phyloP scores from a whole-genome alignment of 176 grass and related monocot genomes.

The Eremochloa ophiuroides region DNA sequence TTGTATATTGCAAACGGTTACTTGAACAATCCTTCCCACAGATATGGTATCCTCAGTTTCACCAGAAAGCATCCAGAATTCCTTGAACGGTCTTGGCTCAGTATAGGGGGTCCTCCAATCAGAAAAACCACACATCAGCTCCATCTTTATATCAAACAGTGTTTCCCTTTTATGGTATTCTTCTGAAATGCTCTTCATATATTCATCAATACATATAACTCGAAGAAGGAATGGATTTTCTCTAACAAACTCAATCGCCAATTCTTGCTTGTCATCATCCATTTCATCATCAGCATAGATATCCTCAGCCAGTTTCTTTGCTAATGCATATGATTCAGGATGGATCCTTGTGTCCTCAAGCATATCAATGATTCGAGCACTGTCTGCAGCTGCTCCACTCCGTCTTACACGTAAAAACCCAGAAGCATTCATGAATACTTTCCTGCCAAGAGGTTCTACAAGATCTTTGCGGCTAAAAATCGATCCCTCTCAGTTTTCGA shows the following conservation, averaged over 20 bases:
- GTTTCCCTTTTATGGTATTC: conserved; percentile 61
- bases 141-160: conserved; percentile 48
- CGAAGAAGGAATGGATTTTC: conserved; percentile 33
- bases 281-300: conserved; percentile 59
- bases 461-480: conserved; percentile 87
- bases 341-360: conserved; percentile 99
- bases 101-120: conserved; percentile 56
- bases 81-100: conserved; percentile 72
- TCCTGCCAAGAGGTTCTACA: conserved; percentile 69
- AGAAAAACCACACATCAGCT: conserved; percentile 57
- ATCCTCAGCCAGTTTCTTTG: conserved; percentile 85
- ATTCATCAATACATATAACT: conserved; percentile 51
- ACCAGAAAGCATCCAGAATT: conserved; percentile 93
- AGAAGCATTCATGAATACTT: conserved; percentile 82
- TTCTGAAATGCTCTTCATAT: conserved; percentile 59
- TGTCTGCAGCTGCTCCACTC: conserved; percentile 70
- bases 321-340: conserved; percentile 89
- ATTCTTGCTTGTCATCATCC: conserved; percentile 74
- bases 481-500: conserved; percentile 75
- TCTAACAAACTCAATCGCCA: conserved; percentile 82
- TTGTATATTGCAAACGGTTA: conserved; percentile 68
- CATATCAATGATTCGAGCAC: conserved; percentile 75
- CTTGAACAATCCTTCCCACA: conserved; percentile 92
- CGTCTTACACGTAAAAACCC: conserved; percentile 87
- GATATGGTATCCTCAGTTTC: conserved; percentile 92